Evolutionary conservation across 2,329 filamentous ascomycete genomes (phyloP).

Genomic region (Pseudocercospora macadamiae): DNA sequence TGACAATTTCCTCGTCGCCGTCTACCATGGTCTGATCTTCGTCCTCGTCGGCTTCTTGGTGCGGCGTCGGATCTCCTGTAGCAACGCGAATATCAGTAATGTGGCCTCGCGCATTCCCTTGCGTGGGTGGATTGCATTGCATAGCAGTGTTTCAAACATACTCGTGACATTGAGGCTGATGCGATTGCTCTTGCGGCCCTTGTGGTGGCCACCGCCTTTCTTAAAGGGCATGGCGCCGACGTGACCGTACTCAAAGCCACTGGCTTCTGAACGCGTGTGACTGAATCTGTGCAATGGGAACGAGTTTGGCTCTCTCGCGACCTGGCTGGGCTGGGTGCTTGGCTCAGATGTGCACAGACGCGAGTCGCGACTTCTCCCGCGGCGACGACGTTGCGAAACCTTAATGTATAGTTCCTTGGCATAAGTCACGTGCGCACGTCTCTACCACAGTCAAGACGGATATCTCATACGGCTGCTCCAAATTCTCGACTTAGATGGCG

Average conservation of each 20-base stretch:
- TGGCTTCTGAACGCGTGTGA: background rate
- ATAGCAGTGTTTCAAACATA: constrained; percentile 14
- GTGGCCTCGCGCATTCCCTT: background rate
- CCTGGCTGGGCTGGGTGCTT: background rate
- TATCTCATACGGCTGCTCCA: too few relatives aligned
- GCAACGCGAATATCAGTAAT: constrained; percentile 9
- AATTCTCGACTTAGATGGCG: too few relatives aligned
- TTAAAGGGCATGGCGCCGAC: constrained; percentile 32
- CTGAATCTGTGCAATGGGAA: background rate
- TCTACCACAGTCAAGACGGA: too few relatives aligned
- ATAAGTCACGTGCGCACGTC: too few relatives aligned
- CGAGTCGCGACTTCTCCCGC: background rate
- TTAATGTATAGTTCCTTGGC: too few relatives aligned
- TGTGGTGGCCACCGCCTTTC: constrained; percentile 30
- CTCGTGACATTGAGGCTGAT: constrained; percentile 24
- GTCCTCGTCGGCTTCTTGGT: constrained; percentile 33
- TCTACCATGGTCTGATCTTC: constrained; percentile 35
- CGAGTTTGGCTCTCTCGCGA: background rate
- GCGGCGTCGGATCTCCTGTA: constrained; percentile 32
- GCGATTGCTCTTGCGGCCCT: constrained; percentile 29
- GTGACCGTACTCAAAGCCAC: background rate
- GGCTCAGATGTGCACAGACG: background rate
- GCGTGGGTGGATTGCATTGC: constrained; percentile 5
- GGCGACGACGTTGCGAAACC: too few relatives aligned
- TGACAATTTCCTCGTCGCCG: constrained; percentile 30